Evolutionary conservation across 2,329 filamentous ascomycete species (phyloP).

Genomic region (Aureobasidium sp.): DNA sequence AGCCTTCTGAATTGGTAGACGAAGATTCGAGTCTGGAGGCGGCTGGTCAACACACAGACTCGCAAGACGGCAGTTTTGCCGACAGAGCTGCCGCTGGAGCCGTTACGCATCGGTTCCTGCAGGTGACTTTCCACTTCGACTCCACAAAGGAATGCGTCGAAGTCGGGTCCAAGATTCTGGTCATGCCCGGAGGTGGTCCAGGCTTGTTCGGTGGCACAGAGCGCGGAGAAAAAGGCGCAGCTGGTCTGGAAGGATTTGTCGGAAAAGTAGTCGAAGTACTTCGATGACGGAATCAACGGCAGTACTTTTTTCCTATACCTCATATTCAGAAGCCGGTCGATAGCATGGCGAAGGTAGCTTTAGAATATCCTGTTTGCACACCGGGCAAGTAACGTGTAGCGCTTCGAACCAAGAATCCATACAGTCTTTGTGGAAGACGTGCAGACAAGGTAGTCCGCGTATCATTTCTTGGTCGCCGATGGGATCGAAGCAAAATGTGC

Average conservation of each 20-base stretch:
- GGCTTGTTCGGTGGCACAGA: slow-evolving; percentile 51
- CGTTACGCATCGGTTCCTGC: slow-evolving; percentile 26
- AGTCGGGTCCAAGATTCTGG: slow-evolving; percentile 60
- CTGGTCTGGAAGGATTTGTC: slow-evolving; percentile 64
- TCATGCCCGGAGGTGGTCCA: slow-evolving; percentile 64
- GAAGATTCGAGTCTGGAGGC: slow-evolving; percentile 19
- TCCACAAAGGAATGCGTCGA: slow-evolving; percentile 68
- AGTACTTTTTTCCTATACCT: background rate
- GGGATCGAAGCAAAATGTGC: slow-evolving; percentile 8
- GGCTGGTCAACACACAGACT: slow-evolving; percentile 35
- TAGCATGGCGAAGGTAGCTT: background rate
- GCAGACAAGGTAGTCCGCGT: slow-evolving; percentile 9
- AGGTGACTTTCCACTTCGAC: slow-evolving; percentile 62
- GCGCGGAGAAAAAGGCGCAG: slow-evolving; percentile 41
- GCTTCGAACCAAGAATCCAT: slow-evolving; percentile 8
- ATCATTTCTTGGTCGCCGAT: slow-evolving; percentile 2
- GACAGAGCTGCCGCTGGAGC: slow-evolving; percentile 21
- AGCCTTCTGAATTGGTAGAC: slow-evolving; percentile 31
- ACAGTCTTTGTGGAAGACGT: slow-evolving; percentile 9
- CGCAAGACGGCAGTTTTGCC: slow-evolving; percentile 18
- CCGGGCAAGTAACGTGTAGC: slow-evolving; percentile 5
- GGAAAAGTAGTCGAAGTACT: slow-evolving; percentile 47
- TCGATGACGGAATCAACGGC: background rate
- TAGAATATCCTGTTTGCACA: slow-evolving; percentile 2
- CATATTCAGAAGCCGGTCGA: background rate